Conservation (phyloP, 2,329 filamentous ascomycete genomes). For the Grosmannia penicillata region DNA sequence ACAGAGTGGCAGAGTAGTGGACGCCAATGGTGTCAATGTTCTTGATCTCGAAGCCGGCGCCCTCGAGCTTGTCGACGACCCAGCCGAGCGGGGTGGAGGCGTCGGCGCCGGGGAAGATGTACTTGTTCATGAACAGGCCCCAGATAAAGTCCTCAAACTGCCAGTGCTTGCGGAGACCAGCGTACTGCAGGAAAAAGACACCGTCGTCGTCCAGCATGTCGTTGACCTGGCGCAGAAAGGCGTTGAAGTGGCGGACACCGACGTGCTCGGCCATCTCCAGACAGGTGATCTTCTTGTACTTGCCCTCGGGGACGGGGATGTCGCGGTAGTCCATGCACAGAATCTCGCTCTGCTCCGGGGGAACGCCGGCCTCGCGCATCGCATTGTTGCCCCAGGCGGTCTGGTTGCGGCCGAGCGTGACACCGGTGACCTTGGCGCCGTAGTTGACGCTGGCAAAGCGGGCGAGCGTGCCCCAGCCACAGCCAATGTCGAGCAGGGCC, state of each 20-base stretch:
- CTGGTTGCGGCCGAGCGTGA: constrained; percentile 91
- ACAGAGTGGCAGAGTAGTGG: constrained; percentile 91
- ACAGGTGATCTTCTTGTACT: constrained; percentile 91
- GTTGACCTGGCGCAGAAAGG: constrained; percentile 74
- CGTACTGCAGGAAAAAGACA: constrained; percentile 89
- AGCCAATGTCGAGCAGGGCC: constrained; percentile 81
- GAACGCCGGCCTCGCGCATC: constrained; percentile 65
- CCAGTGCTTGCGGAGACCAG: constrained; percentile 86
- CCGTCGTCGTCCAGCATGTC: constrained; percentile 96
- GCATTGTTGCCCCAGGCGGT: constrained; percentile 92
- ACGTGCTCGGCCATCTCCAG: constrained; percentile 99
- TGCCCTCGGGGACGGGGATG: constrained; percentile 61
- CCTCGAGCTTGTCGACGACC: constrained; percentile 73
- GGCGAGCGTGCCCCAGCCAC: constrained; percentile 92
- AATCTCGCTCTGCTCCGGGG: constrained; percentile 79
- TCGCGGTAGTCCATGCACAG: constrained; percentile 97
- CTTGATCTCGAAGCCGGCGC: constrained; percentile 83
- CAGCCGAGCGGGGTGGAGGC: constrained; percentile 86
- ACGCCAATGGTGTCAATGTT: constrained; percentile 83
- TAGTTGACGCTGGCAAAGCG: constrained; percentile 89
- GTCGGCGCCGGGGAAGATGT: constrained; percentile 93
- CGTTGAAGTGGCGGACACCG: constrained; percentile 72
- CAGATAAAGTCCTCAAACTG: constrained; percentile 97
- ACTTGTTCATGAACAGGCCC: constrained; percentile 99
- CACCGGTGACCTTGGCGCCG: constrained; percentile 65